Percentiles rank a stretch among this genome's conserved stretches.
Evolutionary conservation across 176 grass and related monocot genomes (phyloP).

Genomic region (Triticum aestivum): DNA sequence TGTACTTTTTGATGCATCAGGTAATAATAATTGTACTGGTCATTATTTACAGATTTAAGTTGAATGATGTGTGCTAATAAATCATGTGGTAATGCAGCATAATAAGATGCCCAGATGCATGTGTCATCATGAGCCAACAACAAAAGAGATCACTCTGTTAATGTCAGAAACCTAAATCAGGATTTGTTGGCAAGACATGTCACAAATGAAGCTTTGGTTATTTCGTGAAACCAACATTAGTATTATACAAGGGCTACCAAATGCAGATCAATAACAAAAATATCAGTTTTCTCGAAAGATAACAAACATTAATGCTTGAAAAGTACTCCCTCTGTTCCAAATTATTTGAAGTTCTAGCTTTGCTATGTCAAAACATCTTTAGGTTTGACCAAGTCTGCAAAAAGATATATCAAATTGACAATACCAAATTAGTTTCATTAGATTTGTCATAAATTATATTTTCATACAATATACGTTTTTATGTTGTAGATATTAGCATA

Average conservation of each 20-base stretch:
- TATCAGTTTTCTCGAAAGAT: not conserved
- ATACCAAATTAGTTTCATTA: not conserved
- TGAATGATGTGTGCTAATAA: not conserved
- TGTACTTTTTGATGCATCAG: not conserved
- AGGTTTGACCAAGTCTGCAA: not conserved
- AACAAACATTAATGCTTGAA: not conserved
- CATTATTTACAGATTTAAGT: not conserved
- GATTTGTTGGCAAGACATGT: not conserved
- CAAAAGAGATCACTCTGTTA: not conserved
- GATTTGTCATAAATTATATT: not conserved
- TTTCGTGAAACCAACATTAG: not conserved
- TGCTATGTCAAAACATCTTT: not conserved
- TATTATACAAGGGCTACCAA: not conserved
- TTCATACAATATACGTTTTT: not conserved
- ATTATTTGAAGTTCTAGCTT: not conserved
- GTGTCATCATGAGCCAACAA: slow-evolving; percentile 10
- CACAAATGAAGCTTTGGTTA: not conserved
- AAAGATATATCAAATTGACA: not conserved
- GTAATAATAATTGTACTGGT: not conserved
- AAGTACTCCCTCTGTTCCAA: not conserved
- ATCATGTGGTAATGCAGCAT: slow-evolving; percentile 15
- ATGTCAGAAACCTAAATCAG: slow-evolving; percentile 5
- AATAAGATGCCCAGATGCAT: slow-evolving; percentile 12
- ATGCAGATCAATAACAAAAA: not conserved
- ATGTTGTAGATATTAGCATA: not conserved